Base-by-base conservation (phyloP, 108 stramenopile genomes). In the Nitzschia palea region DNA sequence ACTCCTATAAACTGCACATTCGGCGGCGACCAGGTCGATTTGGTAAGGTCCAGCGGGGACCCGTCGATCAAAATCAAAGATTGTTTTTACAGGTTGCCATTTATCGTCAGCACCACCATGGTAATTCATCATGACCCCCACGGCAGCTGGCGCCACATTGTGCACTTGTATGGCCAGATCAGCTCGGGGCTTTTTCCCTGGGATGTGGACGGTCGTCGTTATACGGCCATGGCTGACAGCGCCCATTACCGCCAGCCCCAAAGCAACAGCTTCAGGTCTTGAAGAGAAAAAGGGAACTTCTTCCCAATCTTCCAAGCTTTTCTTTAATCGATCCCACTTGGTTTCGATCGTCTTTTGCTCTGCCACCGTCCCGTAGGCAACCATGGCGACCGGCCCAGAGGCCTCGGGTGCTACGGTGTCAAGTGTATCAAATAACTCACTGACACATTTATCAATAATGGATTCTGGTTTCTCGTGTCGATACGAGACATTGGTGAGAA, bases 31-130 rank as follows among this genome's bases (percentile, higher is more conserved):
- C 27, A 90, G 74, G 17, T 94, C 93, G 30, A 94, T 77, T 10
- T 71, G 64, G 54, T 89, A 90, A 5, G 93, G 93, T 31, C 93
- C 93, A 10, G 93, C 93, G 15, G 93, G 93, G 27, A 94, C 86
- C n/a, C 93, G 86, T 31, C 89, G 81, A 82, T 94, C 93, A 70
- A 90, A 94, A 43, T 94, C 93, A 71, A 94, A 94, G 22, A 94
- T 79, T 2, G 83, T 79, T 61, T 94, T 94, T 34, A 86, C 80
- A 0, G 79, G 81, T 14, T 74, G 78, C 88, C 88, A 90, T 42
- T 77, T 78, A n/a, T 73, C 59, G 25, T 64, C 31, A 3, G 70
- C 23, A 3, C 84, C 85, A 9, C 86, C 83, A 74, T 80, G 81
- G 57, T 90, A 94, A 56, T 86, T 85, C 65, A 78, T 82, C 30